A percentile compares a stretch with the other conserved stretches of the same genome.
phyloP scores from a whole-genome alignment of 495 filamentous ascomycete species.

The Usnea hakonensis region DNA sequence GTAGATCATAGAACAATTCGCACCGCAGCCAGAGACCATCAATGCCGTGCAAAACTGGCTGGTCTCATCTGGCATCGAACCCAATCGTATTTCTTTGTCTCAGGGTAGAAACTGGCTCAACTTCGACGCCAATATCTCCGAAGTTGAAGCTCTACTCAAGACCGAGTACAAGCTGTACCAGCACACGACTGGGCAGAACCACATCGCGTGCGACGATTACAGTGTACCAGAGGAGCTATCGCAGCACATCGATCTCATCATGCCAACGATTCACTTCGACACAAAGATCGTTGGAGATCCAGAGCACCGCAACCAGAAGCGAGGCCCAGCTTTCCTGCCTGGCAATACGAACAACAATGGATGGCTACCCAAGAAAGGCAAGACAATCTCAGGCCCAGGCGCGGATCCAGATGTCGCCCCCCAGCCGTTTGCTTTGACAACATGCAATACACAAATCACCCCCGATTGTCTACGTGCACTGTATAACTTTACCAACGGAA shows the following conservation, averaged over 20 bases:
- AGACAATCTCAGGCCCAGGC: background rate
- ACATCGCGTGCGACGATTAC: constrained; percentile 48
- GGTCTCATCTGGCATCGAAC: constrained; percentile 39
- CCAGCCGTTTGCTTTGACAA: constrained; percentile 22
- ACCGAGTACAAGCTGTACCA: constrained; percentile 54
- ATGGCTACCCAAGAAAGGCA: constrained; percentile 28
- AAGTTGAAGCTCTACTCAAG: constrained; percentile 49
- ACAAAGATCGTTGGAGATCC: constrained; percentile 18
- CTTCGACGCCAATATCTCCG: constrained; percentile 44
- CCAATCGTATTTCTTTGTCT: constrained; percentile 40
- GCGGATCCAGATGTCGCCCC: constrained; percentile 18
- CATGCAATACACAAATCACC: constrained; percentile 42
- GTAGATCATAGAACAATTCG: constrained; percentile 37
- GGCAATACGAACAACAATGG: constrained; percentile 15
- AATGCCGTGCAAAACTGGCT: constrained; percentile 46
- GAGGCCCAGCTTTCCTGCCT: constrained; percentile 20
- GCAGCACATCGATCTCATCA: constrained; percentile 52
- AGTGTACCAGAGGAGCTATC: constrained; percentile 45
- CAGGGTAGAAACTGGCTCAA: constrained; percentile 40
- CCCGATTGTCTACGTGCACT: constrained; percentile 47
- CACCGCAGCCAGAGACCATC: constrained; percentile 35
- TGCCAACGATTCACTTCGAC: constrained; percentile 37
- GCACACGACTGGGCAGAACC: constrained; percentile 38
- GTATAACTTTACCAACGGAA: constrained; percentile 41
- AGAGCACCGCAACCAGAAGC: background rate